A percentile compares a stretch with the other conserved stretches of the same genome.
These are phyloP conservation scores for Globisporangium polare DNA, from an alignment of 352 stramenopile genomes.

Conservation along the genomic window DNA sequence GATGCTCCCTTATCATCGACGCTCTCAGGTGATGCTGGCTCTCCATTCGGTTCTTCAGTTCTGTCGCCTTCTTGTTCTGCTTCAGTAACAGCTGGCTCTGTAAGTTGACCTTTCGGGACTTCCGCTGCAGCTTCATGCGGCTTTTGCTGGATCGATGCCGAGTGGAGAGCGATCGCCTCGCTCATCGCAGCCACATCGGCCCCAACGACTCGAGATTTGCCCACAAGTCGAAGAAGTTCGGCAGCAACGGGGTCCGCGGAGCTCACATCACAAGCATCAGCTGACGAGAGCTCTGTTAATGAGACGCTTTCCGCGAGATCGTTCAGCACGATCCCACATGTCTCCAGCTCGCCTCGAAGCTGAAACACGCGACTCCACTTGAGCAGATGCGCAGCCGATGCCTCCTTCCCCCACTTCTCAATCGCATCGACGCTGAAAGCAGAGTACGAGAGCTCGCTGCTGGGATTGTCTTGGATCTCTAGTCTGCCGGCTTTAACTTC, in stretches of 20 bases:
- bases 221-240: slow-evolving; percentile 25
- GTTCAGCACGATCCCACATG: slow-evolving; percentile 29
- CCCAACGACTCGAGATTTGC: slow-evolving; percentile 27
- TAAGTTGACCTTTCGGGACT: background rate
- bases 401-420: slow-evolving; percentile 28
- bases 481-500: slow-evolving; percentile 10
- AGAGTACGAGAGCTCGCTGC: background rate
- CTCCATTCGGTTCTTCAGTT: slow-evolving; percentile 5
- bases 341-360: slow-evolving; percentile 30
- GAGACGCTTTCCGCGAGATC: no score
- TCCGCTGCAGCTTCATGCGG: slow-evolving; percentile 6
- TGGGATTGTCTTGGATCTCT: slow-evolving; percentile 5
- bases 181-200: slow-evolving; percentile 25
- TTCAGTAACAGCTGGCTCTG: background rate
- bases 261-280: background rate
- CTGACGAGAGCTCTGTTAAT: no score
- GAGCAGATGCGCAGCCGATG: slow-evolving; percentile 28
- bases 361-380: slow-evolving; percentile 46
- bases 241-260: slow-evolving; percentile 5
- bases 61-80: background rate
- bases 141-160: slow-evolving; percentile 34
- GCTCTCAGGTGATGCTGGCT: background rate
- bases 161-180: slow-evolving; percentile 43
- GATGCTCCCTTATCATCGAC: slow-evolving; percentile 19
- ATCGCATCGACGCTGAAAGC: slow-evolving; percentile 24